Evolutionary conservation across 768 basidiomycete genomes (phyloP), one percentile per base, ranked within the genome.

Genomic region (Dacryopinax primogenitus): DNA sequence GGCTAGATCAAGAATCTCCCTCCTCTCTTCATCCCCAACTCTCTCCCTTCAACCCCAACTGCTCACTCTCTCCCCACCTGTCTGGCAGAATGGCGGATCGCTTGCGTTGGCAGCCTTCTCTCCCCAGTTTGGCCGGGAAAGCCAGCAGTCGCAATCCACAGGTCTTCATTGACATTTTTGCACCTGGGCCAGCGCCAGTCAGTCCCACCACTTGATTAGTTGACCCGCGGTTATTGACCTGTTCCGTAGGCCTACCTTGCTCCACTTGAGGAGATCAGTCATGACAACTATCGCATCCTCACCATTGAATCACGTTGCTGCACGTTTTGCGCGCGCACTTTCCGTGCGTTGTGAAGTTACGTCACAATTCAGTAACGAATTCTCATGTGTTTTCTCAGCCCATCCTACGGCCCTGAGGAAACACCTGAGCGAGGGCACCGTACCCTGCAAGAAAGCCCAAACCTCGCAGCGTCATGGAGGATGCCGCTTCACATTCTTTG

Each of bases 221-320:
- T 23, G 4, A 30, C 6, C 3, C 3, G 51, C 51, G 15, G 26
- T 58, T 23, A 58, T 30, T 58, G 51, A 7, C 11, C 18, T 15
- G 26, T 4, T 18, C 32, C 26, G 51, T 18, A 58, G 51, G 51
- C 51, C 4, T 58, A 28, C 18, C 26, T 58, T 6, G 18, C 26
- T 6, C 51, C 51, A 4, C 30, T 58, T 3, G 51, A 58, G 30
- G 51, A 58, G 26, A 9, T 58, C 51, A 32, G 26, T 6, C 51
- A 58, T 32, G 51, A 58, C 26, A 58, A 58, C 51, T 58, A 58
- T 18, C 51, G 51, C 2, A 58, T 58, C 26, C 30, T 58, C 26
- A 58, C 51, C 51, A 58, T 58, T 21, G 51, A 58, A 58, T 58
- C 51, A 58, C 51, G 51, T 23, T 58, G 51, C 51, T 58, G 51